phyloP scores from a whole-genome alignment of 2,329 filamentous ascomycete genomes.

The Aureobasidium sp. region DNA sequence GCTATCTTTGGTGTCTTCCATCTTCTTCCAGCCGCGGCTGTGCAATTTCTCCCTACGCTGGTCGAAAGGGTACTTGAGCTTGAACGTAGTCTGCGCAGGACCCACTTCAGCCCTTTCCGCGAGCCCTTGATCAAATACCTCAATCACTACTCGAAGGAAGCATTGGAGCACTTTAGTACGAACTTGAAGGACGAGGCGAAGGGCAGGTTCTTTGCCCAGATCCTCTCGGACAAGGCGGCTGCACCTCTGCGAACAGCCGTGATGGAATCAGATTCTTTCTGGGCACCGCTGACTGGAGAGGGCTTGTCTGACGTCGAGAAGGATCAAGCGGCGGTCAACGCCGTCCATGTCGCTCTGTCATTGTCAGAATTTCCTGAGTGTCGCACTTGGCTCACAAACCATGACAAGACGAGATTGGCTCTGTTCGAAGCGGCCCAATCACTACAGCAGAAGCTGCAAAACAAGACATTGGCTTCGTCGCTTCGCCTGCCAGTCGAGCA shows the following conservation, averaged over 20 bases:
- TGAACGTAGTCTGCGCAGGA: conserved; percentile 75
- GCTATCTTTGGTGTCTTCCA: conserved; percentile 97
- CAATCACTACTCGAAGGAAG: conserved; percentile 83
- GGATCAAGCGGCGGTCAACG: conserved; percentile 75
- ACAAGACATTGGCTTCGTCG: conserved; percentile 58
- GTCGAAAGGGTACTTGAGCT: conserved; percentile 86
- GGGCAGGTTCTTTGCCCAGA: conserved; percentile 83
- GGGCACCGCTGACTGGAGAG: conserved; percentile 55
- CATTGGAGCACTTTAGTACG: conserved; percentile 70
- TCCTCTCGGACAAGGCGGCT: conserved; percentile 69
- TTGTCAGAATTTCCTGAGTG: conserved; percentile 60
- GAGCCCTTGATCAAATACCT: conserved; percentile 86
- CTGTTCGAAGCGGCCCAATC: conserved; percentile 63
- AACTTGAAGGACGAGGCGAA: conserved; percentile 79
- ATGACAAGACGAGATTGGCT: conserved; percentile 50
- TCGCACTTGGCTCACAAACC: conserved; percentile 56
- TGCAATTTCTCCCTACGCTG: conserved; percentile 81
- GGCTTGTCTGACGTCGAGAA: conserved; percentile 52
- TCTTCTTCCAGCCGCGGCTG: conserved; percentile 81
- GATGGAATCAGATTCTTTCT: conserved; percentile 63
- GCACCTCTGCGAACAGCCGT: conserved; percentile 66
- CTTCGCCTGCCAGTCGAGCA: conserved; percentile 82
- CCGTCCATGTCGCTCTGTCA: conserved; percentile 75
- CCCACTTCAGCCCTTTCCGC: conserved; percentile 85
- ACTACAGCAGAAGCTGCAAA: conserved; percentile 64